Base-by-base conservation (phyloP, 2,329 filamentous ascomycete genomes). In the Chaetomium strumarium region DNA sequence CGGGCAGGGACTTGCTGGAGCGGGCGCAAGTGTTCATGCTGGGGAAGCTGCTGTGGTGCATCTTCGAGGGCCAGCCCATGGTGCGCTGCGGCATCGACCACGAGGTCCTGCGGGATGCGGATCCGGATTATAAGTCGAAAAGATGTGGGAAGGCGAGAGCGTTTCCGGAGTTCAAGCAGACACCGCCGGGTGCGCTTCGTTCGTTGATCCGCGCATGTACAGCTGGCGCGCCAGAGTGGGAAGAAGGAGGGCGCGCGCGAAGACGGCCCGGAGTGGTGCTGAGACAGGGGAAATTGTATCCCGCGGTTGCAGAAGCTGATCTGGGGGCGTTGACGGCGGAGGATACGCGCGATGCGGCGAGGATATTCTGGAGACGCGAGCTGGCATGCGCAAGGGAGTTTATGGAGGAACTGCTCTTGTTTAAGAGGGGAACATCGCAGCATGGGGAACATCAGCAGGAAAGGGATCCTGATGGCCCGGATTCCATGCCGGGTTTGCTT, bases 41-140 rank as follows among this genome's bases (percentile, higher is more conserved):
- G 5, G 62, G 62, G 2, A 64, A 63, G 41, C 34, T 63, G n/a
- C 46, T 64, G 3, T 64, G 62, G 62, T 64, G 61, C 43, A 56
- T 64, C 10, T 63, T 64, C 37, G 60, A 63, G 43, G 55, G 48
- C 6, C 51, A 56, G 24, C 50, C 60, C 2, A 19, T 53, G 7
- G 43, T 62, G 6, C 39, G 58, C 24, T 60, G 56, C 34, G 59
- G 60, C 13, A 54, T 63, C 40, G 56, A 58, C 40, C 57, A 61
- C 30, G 58, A 60, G 42, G 3, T 59, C 10, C 29, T 61, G 16
- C 52, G 51, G 20, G 58, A 59, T 34, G 9, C 47, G 9, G 46
- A 49, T 13, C 43, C 46, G 5, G 48, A 37, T 6, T 41, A 47
- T 43, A 40, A 49, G 14, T 20, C 39, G 10, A 13, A 19, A 49